Base-by-base conservation (phyloP, 2,329 filamentous ascomycete genomes). In the Pyricularia grisea region DNA sequence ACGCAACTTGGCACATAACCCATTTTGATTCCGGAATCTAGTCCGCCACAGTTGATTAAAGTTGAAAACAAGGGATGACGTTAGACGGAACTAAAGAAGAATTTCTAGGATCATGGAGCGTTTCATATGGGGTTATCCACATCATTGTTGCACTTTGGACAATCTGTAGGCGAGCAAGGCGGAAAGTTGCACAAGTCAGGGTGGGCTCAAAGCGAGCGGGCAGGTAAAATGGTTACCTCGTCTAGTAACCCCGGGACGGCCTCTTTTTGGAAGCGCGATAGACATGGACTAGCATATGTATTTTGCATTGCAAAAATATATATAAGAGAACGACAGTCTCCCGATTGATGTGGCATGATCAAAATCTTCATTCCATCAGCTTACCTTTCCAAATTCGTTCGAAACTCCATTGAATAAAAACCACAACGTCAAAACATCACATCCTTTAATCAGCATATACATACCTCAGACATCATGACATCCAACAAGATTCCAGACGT, bases 401-500 rank as follows among this genome's bases (percentile, higher is more conserved):
- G 2, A 20, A 20, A 42, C 36, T 2, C 17, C 14, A 42, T 42
- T 42, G 5, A 42, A 50, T 6, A 20, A 50, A 6, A 50, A 50
- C 10, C 33, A 36, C 10, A 36, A 36, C 11, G 11, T 2, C 33
- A 36, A 3, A 36, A 14, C 33, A 14, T 14, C 23, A 61, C 23
- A 61, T 61, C 58, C 58, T 61, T 3, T 2, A 61, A 12, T 25
- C 20, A 61, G 11, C n/a, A 17, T 25, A 61, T 14, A 61, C 58
- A 23, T 27, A 61, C 33, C 27, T 55, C 36, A n/a, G 17, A 27
- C n/a, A 73, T 14, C 23, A 74, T 74, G 73, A 65, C 72, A 14
- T 70, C 70, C 42, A 68, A 71, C 55, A 27, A 66, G 12, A 72
- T 33, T 55, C 71, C 72, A 12, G 73, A 75, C 58, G 71, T 74